Percentiles rank a stretch among this genome's conserved stretches.
Evolutionary conservation across 2,329 filamentous ascomycete genomes (phyloP).

Genomic region (Neodidymelliopsis sp.): DNA sequence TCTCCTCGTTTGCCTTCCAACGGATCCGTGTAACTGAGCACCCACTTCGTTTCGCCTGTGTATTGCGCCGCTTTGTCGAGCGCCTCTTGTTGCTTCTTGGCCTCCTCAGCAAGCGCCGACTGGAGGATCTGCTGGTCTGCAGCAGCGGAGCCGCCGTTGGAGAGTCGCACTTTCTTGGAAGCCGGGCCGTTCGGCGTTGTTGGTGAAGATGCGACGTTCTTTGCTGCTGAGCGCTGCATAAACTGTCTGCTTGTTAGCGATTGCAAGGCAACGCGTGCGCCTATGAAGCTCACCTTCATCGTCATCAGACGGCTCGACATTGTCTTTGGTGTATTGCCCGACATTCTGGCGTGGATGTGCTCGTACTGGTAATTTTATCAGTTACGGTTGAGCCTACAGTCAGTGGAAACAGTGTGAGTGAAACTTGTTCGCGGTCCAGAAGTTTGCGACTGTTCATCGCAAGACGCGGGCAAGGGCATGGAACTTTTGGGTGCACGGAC

Average conservation of each 20-base stretch:
- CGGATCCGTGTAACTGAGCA: conserved; percentile 65
- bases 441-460: not conserved
- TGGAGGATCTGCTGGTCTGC: conserved; percentile 66
- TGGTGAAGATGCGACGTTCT: conserved; percentile 58
- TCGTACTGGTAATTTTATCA: too few relatives aligned
- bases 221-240: conserved; percentile 86
- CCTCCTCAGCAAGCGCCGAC: conserved; percentile 70
- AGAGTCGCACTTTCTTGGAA: conserved; percentile 70
- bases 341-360: conserved; percentile 37
- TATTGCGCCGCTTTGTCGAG: conserved; percentile 68
- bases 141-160: conserved; percentile 48
- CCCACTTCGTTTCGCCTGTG: conserved; percentile 77
- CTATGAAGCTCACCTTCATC: conserved; percentile 70
- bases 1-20: conserved; percentile 51
- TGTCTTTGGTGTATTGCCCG: conserved; percentile 58
- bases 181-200: conserved; percentile 60
- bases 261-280: conserved; percentile 1
- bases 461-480: not conserved
- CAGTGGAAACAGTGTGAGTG: not conserved
- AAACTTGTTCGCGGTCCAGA: not conserved
- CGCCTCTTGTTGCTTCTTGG: conserved; percentile 65
- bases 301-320: conserved; percentile 90
- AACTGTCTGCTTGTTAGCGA: conserved; percentile 61
- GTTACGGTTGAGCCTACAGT: too few relatives aligned
- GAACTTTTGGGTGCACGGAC: conserved; percentile 12